These are phyloP conservation scores for Candida argentea DNA, from an alignment of 805 yeast species.

Conservation along the genomic window DNA sequence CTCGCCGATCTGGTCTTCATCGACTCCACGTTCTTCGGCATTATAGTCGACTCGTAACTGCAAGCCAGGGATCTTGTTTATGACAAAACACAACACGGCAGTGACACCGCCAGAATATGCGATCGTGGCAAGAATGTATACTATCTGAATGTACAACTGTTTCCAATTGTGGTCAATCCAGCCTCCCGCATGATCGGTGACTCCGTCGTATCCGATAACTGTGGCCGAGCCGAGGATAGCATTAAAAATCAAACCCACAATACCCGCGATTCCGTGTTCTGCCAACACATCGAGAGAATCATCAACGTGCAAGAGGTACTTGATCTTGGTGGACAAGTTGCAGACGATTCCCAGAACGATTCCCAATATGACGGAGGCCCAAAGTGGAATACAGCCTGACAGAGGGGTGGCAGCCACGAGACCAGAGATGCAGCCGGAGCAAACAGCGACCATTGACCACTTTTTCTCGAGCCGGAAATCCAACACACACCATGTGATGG, in stretches of 20 bases:
- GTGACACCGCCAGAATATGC: constrained; percentile 76
- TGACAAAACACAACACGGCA: constrained; percentile 59
- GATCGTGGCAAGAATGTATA: constrained; percentile 61
- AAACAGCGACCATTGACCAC: constrained; percentile 90
- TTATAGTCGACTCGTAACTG: constrained; percentile 71
- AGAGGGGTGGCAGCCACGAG: constrained; percentile 96
- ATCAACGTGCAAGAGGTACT: constrained; percentile 72
- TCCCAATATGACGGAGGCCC: constrained; percentile 86
- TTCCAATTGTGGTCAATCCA: constrained; percentile 88
- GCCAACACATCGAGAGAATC: constrained; percentile 93
- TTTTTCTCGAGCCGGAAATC: constrained; percentile 84
- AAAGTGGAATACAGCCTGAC: constrained; percentile 81
- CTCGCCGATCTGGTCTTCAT: constrained; percentile 96
- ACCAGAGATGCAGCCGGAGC: constrained; percentile 94
- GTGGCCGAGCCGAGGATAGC: constrained; percentile 81
- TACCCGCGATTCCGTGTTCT: constrained; percentile 98
- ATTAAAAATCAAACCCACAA: constrained; percentile 81
- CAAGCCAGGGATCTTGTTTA: constrained; percentile 74
- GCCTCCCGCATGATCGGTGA: constrained; percentile 79
- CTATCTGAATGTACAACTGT: constrained; percentile 85
- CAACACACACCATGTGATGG: constrained; percentile 81
- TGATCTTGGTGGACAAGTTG: constrained; percentile 83
- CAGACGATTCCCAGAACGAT: constrained; percentile 72
- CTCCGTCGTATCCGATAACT: constrained; percentile 86
- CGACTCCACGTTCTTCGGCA: constrained; percentile 84